Evolutionary conservation across 768 basidiomycete genomes (phyloP).

Genomic region (Lactarius hengduanensis): DNA sequence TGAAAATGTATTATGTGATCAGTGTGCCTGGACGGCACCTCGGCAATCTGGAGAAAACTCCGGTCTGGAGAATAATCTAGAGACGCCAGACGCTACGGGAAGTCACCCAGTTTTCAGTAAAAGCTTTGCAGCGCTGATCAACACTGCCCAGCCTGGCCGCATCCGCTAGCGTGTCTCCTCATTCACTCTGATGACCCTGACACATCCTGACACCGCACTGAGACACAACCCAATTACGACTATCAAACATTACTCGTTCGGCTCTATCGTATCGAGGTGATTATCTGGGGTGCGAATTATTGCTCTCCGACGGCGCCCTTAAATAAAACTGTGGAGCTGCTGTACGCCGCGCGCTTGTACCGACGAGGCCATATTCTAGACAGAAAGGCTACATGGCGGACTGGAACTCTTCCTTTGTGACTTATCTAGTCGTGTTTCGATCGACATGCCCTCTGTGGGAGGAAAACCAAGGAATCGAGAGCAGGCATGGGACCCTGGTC

Average conservation of each 20-base stretch:
- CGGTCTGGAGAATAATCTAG: no score
- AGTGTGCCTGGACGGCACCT: no score
- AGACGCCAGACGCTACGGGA: no score
- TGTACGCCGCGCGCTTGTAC: neutral
- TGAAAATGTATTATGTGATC: no score
- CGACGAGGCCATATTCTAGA: neutral
- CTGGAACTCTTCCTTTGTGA: neutral
- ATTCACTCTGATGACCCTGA: neutral
- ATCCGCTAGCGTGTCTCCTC: neutral
- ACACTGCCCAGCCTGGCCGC: no score
- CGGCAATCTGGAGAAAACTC: no score
- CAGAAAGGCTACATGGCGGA: neutral
- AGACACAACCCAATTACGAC: neutral
- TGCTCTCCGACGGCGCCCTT: neutral
- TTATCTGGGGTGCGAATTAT: neutral
- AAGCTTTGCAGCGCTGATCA: neutral
- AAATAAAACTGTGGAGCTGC: neutral
- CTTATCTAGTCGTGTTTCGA: constrained; percentile 4
- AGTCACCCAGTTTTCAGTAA: neutral
- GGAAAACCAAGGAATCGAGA: neutral
- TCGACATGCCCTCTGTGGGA: neutral
- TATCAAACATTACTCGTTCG: neutral
- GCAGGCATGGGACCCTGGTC: neutral
- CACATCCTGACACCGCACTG: neutral
- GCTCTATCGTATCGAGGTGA: neutral